phyloP scores from a whole-genome alignment of 2,329 filamentous ascomycete genomes.

The Penicillium sp. region DNA sequence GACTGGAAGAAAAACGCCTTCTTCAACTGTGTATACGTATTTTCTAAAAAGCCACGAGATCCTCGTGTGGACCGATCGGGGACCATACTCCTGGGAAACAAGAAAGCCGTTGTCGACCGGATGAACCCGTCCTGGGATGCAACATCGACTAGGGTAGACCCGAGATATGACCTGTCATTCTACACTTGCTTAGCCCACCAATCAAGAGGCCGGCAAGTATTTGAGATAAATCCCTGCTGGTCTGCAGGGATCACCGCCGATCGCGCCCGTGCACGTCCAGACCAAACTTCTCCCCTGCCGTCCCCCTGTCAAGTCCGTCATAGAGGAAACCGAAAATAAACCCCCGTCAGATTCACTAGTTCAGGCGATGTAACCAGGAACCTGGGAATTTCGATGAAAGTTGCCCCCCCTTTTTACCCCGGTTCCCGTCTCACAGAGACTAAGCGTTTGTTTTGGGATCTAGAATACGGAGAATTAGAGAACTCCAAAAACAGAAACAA shows the following conservation, averaged over 20 bases:
- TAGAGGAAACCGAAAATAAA: neutral
- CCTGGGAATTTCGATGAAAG: neutral
- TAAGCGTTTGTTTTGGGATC: neutral
- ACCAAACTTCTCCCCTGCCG: constrained; percentile 8
- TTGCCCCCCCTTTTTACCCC: neutral
- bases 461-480: no score
- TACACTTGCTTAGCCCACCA: constrained; percentile 13
- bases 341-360: neutral
- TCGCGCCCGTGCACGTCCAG: constrained; percentile 21
- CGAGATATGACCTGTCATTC: constrained; percentile 26
- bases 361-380: neutral
- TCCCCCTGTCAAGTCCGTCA: neutral
- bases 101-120: constrained; percentile 22
- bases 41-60: constrained; percentile 15
- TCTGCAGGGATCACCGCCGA: constrained; percentile 29
- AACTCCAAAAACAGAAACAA: no score
- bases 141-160: constrained; percentile 27
- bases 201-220: constrained; percentile 32
- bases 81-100: constrained; percentile 20
- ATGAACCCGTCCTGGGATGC: constrained; percentile 25
- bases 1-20: neutral
- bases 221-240: constrained; percentile 36
- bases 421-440: neutral
- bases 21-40: neutral
- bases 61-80: constrained; percentile 27